Evolutionary conservation across 2,329 filamentous ascomycete genomes (phyloP).

Genomic region (Hypomyces rosellus): DNA sequence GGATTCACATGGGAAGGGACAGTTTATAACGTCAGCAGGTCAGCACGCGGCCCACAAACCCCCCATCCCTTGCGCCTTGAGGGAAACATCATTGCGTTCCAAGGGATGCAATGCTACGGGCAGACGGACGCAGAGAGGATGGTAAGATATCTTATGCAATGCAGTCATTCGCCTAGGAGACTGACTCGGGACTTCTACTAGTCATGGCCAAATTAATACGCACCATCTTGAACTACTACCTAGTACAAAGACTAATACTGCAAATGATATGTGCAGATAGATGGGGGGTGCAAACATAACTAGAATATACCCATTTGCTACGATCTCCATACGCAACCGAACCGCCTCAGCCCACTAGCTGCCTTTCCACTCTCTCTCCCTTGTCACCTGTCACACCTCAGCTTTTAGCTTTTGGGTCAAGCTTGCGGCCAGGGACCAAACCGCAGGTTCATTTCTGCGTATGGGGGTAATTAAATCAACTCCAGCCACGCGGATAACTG

Average conservation of each 20-base stretch:
- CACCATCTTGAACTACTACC: not conserved
- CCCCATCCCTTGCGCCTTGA: not conserved
- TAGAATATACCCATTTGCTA: no score
- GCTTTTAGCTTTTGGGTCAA: not conserved
- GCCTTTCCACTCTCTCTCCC: no score
- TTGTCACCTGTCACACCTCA: not conserved
- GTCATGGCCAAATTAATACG: not conserved
- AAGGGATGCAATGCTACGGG: not conserved
- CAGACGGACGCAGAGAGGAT: no score
- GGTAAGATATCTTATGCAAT: no score
- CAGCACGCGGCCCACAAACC: not conserved
- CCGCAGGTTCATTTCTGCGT: not conserved
- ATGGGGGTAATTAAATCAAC: not conserved
- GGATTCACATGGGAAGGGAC: not conserved
- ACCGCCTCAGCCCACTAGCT: no score
- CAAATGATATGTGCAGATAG: no score
- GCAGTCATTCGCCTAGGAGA: no score
- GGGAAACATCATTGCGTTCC: not conserved
- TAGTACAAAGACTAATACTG: not conserved
- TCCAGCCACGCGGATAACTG: constrained; percentile 1
- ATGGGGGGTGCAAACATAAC: no score
- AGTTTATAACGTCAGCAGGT: not conserved
- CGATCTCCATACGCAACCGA: no score
- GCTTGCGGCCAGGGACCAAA: not conserved
- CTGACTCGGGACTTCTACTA: not conserved